Conservation (phyloP, 2,329 filamentous ascomycete genomes). For the Cadophora gregata region DNA sequence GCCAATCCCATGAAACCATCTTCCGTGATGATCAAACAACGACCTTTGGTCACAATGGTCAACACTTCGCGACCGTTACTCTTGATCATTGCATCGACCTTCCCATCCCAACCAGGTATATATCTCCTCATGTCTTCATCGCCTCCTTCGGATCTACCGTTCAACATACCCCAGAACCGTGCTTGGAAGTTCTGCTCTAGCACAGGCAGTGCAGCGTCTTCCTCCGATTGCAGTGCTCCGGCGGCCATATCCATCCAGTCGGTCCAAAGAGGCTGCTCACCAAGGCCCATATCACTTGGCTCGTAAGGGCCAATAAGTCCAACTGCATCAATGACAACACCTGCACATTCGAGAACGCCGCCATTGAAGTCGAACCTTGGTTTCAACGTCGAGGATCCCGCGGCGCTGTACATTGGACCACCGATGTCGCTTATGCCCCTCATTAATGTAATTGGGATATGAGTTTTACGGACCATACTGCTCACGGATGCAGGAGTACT, state of each 20-base stretch:
- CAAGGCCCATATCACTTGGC: background rate
- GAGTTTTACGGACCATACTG: constrained; percentile 18
- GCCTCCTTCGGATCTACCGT: background rate
- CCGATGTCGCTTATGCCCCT: constrained; percentile 10
- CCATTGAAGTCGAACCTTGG: constrained; percentile 15
- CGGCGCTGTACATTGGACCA: constrained; percentile 19
- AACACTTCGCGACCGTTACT: constrained; percentile 4
- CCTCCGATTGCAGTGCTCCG: constrained; percentile 3
- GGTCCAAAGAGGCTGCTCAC: background rate
- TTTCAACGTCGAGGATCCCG: background rate
- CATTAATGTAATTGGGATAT: constrained; percentile 24
- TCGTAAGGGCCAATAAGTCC: background rate
- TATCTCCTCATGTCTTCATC: background rate
- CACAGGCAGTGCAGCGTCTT: background rate
- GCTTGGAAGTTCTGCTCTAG: constrained; percentile 4
- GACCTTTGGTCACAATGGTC: constrained; percentile 16
- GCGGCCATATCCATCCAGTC: constrained; percentile 21
- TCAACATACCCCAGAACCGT: constrained; percentile 6
- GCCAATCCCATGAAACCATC: constrained; percentile 23
- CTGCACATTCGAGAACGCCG: constrained; percentile 17
- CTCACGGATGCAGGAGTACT: constrained; percentile 21
- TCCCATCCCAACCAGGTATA: constrained; percentile 5
- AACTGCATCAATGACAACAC: constrained; percentile 21
- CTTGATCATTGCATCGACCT: background rate
- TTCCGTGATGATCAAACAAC: constrained; percentile 24